phyloP scores from a whole-genome alignment of 441 rosid genomes.

The Bocquillonia castaneifolia region DNA sequence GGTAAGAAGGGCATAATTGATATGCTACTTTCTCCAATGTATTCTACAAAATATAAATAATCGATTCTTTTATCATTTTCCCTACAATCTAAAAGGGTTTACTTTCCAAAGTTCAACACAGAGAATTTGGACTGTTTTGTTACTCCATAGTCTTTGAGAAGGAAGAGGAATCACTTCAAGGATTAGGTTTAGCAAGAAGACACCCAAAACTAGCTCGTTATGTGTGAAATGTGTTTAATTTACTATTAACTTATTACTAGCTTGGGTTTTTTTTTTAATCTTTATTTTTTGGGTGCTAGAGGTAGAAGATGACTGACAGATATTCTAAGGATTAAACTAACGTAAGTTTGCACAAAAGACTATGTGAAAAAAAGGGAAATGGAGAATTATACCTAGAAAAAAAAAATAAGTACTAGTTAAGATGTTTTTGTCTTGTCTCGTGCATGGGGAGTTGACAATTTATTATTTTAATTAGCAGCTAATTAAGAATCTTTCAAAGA shows the following conservation, averaged over 20 bases:
- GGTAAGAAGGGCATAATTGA: background rate
- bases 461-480: slow-evolving; percentile 21
- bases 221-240: slow-evolving; percentile 23
- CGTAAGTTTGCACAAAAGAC: slow-evolving; percentile 12
- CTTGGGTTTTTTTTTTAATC: background rate
- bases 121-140: slow-evolving; percentile 34
- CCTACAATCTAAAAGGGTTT: slow-evolving; percentile 12
- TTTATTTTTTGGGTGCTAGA: background rate
- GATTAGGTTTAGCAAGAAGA: slow-evolving; percentile 41
- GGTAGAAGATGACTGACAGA: slow-evolving; percentile 31
- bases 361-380: slow-evolving; percentile 19
- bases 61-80: background rate
- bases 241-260: background rate
- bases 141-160: slow-evolving; percentile 24
- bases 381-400: slow-evolving; percentile 10
- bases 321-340: slow-evolving; percentile 32
- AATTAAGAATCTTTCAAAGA: slow-evolving; percentile 44
- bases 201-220: slow-evolving; percentile 34
- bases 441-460: slow-evolving; percentile 57
- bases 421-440: slow-evolving; percentile 30
- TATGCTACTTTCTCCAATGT: background rate
- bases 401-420: slow-evolving; percentile 15
- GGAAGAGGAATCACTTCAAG: slow-evolving; percentile 36
- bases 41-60: background rate
- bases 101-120: slow-evolving; percentile 19